Evolutionary conservation across 805 yeast genomes (phyloP), one percentile per base, ranked within the genome.

Genomic region (Ogataea pignaliae): DNA sequence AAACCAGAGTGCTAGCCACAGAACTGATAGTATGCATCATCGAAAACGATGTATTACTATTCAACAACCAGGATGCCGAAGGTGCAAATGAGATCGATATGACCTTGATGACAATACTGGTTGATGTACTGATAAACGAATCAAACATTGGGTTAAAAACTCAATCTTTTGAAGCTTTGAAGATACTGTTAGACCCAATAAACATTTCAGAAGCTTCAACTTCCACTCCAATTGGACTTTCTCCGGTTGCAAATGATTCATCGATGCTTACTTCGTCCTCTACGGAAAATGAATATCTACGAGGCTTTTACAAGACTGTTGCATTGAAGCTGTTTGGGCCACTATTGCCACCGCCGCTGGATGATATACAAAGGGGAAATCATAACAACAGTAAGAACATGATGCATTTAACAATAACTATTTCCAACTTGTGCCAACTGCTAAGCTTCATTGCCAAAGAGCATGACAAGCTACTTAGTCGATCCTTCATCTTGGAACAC

Each of bases 101-200:
- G 47, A 55, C 47, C n/a, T 42, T 46, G 50, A 76, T 81, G 75
- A 73, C 83, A 0, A 51, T 49, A n/a, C 60, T 85, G 40, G 64
- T 83, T 18, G 73, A 79, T 32, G 72, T 88, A 14, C 61, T 90
- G 7, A 60, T 81, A 3, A 72, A 76, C 16, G 95, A 85, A 47
- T 66, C 70, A 10, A 81, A 81, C 50, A 76, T 82, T 5, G 95
- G 95, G 0, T 64, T 89, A 41, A 82, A 85, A 56, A 78, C 85
- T 7, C 97, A 89, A 61, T 85, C 90, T 0, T 81, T 78, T 50
- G 97, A 89, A 63, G 95, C 96, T 1, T 64, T 90, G 39, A 82
- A 82, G 57, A 79, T 82, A 2, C 63, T 90, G 30, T 68, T 90
- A 12, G 90, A 85, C 56, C 82, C 87, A 1, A 65, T 48, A 8